Conservation (phyloP, 371 early-diverging fungal species). For the Mucor racemosus region DNA sequence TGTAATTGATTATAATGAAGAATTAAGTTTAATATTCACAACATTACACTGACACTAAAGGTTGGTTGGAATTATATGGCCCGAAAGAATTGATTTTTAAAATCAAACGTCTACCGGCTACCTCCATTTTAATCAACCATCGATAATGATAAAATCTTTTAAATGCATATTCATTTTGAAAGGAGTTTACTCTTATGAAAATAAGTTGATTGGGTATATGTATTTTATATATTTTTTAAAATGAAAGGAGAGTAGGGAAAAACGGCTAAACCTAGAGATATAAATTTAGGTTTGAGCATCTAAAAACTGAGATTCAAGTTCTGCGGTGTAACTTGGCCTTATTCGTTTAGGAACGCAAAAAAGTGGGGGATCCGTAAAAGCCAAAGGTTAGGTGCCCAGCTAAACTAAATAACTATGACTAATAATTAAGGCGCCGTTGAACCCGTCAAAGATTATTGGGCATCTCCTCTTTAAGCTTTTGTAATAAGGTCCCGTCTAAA, state of each 20-base stretch:
- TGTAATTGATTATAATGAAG: background rate
- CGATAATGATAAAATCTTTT: background rate
- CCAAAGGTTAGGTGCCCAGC: background rate
- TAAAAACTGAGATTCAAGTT: constrained; percentile 2
- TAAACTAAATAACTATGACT: background rate
- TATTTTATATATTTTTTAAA: background rate
- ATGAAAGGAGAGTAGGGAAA: background rate
- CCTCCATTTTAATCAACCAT: background rate
- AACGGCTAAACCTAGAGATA: constrained; percentile 7
- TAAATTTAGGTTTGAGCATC: background rate
- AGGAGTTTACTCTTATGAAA: background rate
- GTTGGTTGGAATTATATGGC: background rate
- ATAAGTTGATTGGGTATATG: background rate
- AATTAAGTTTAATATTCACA: background rate
- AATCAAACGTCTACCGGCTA: background rate
- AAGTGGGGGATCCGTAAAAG: background rate
- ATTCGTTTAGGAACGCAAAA: constrained; percentile 14
- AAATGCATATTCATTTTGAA: background rate
- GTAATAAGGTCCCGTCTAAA: background rate
- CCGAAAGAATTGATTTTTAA: background rate
- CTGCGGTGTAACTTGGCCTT: constrained; percentile 9
- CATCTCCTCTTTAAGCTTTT: background rate
- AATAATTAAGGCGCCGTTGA: constrained; percentile 1
- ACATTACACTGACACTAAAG: background rate
- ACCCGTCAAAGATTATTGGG: background rate